Conservation (phyloP, 192 early-diverging fungal species). For the Piromyces finnis region DNA sequence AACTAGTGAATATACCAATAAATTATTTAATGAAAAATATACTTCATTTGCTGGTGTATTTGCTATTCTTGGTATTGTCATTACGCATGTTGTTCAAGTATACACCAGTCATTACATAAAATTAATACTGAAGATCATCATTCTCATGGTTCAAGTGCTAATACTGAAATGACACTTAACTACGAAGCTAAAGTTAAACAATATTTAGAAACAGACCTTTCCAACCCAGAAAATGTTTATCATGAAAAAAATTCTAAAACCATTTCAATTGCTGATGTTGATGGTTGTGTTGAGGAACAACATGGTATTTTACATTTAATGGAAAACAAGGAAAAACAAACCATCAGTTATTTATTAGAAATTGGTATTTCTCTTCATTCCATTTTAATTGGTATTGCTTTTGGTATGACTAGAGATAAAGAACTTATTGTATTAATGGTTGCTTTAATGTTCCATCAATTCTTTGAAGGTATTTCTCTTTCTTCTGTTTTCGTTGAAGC, state of each 20-base stretch:
- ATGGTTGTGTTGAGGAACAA: neutral
- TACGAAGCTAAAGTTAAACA: no score
- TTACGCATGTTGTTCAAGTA: neutral
- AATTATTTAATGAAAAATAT: neutral
- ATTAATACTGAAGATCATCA: neutral
- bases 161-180: neutral
- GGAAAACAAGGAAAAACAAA: neutral
- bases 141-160: neutral
- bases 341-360: conserved; percentile 34
- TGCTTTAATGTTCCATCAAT: conserved; percentile 57
- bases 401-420: conserved; percentile 27
- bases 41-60: neutral
- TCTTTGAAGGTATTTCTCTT: conserved; percentile 60
- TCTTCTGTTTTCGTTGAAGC: conserved; percentile 11
- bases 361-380: conserved; percentile 62
- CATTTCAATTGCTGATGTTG: neutral
- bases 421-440: conserved; percentile 39
- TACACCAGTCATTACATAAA: neutral
- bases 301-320: neutral
- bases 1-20: neutral
- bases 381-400: conserved; percentile 55
- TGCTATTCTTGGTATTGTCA: neutral
- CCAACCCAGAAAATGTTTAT: no score
- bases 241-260: no score
- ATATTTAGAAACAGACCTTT: no score